Evolutionary conservation across 768 basidiomycete genomes (phyloP), one percentile per base, ranked within the genome.

Genomic region (Mycena amicta): DNA sequence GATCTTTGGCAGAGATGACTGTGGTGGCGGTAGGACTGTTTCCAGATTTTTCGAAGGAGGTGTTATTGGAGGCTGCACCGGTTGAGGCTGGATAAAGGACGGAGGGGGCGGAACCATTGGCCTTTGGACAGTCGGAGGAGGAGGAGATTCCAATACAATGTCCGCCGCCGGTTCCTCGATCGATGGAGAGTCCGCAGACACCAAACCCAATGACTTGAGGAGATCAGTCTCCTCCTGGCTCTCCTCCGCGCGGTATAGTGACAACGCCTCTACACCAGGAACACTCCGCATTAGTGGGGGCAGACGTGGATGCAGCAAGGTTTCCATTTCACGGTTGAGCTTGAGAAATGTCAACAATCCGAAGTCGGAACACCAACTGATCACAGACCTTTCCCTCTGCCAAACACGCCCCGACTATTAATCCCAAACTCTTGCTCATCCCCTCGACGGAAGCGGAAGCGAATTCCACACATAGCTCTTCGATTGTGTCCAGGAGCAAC

Each of bases 241-340:
- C 66, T 90, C 89, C 62, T 92, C 88, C 2, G 75, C 72, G 26
- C 78, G 80, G 62, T 84, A 85, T 27, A 92, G 75, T 13, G 86
- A 80, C 16, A 92, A 68, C 1, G 78, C 71, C 60, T 89, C 89
- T 12, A 89, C 68, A 28, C 81, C 76, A 16, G 90, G 89, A 56
- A 89, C 70, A 3, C 87, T 78, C 45, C 88, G 84, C 53, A 92
- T 77, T 13, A 91, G 72, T 6, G 92, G 89, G 8, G 93, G 93
- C 4, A 90, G 77, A 22, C 91, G 87, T 46, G 92, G 92, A 65
- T 94, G 93, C 12, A 95, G 68, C 23, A 93, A 72, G 26, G 87
- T 68, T 56, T 90, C 89, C 47, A 89, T 66, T 31, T 73, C 73
- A 22, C 66, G 73, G 59, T 78, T 72, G 28, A 68, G 50, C 53